These are phyloP conservation scores for Pyrus bretschneideri DNA, from an alignment of 306 rosid species.

Conservation along the genomic window DNA sequence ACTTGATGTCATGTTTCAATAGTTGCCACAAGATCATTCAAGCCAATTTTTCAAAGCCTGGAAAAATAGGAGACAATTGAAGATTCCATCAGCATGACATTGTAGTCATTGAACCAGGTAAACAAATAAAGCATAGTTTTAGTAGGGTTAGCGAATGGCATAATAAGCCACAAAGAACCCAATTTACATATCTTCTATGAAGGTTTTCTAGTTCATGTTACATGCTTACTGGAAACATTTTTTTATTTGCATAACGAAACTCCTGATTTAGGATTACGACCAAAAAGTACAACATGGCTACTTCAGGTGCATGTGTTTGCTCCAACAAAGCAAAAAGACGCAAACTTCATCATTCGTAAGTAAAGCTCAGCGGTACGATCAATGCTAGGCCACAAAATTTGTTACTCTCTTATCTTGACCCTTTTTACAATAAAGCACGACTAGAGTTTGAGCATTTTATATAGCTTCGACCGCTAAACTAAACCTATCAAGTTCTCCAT, in stretches of 20 bases:
- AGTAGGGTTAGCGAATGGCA: not conserved
- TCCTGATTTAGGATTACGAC: not conserved
- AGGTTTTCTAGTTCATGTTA: not conserved
- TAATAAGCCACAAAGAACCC: not conserved
- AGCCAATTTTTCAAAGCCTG: constrained; percentile 54
- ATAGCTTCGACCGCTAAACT: not conserved
- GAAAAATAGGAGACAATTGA: not conserved
- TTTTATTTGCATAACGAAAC: not conserved
- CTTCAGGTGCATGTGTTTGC: not conserved
- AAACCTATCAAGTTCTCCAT: constrained; percentile 2
- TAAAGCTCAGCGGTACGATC: not conserved
- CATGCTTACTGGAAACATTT: not conserved
- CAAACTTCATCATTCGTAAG: not conserved
- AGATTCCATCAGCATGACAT: not conserved
- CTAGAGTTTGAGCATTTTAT: not conserved
- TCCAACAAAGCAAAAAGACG: not conserved
- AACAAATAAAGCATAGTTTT: not conserved
- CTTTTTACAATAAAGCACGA: not conserved
- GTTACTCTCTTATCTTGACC: not conserved
- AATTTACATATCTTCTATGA: not conserved
- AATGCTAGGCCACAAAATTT: not conserved
- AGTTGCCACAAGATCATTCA: constrained; percentile 64
- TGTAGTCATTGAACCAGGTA: not conserved
- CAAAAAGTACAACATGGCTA: not conserved
- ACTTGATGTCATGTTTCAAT: constrained; percentile 61